These are phyloP conservation scores for Ogataea saltuana DNA, from an alignment of 805 yeast genomes.

Conservation along the genomic window DNA sequence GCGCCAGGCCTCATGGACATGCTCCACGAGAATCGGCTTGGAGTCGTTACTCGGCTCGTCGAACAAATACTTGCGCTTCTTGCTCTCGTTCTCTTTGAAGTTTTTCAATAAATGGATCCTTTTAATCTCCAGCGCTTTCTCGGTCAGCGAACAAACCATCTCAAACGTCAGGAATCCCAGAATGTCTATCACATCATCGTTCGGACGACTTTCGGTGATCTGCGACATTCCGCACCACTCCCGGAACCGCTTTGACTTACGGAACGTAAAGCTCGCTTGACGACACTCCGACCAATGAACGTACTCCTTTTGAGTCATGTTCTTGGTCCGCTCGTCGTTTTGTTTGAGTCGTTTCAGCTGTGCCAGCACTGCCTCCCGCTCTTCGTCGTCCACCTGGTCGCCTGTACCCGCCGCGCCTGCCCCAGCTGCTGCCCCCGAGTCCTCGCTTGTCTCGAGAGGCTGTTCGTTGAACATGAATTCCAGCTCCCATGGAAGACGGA, in stretches of 20 bases:
- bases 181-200: constrained; percentile 95
- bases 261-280: constrained; percentile 93
- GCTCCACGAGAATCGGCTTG: constrained; percentile 74
- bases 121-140: constrained; percentile 82
- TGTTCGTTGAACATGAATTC: constrained; percentile 93
- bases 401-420: constrained; percentile 63
- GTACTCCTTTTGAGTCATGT: constrained; percentile 96
- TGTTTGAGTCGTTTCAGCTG: constrained; percentile 84
- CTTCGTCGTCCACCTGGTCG: constrained; percentile 72
- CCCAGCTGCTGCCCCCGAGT: constrained; percentile 45
- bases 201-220: constrained; percentile 85
- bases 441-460: constrained; percentile 53
- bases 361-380: constrained; percentile 83
- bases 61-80: constrained; percentile 61
- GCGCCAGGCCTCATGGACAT: constrained; percentile 89
- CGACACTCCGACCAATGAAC: constrained; percentile 99
- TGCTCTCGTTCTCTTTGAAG: constrained; percentile 33
- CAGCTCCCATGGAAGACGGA: constrained; percentile 92
- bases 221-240: constrained; percentile 94
- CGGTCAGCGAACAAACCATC: constrained; percentile 92
- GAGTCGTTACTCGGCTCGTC: constrained; percentile 88
- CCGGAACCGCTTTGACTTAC: constrained; percentile 90
- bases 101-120: constrained; percentile 11
- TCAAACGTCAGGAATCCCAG: constrained; percentile 94
- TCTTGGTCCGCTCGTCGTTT: constrained; percentile 90